These are phyloP conservation scores for Sugiyamaella smithiae DNA, from an alignment of 805 yeast species.

Conservation along the genomic window DNA sequence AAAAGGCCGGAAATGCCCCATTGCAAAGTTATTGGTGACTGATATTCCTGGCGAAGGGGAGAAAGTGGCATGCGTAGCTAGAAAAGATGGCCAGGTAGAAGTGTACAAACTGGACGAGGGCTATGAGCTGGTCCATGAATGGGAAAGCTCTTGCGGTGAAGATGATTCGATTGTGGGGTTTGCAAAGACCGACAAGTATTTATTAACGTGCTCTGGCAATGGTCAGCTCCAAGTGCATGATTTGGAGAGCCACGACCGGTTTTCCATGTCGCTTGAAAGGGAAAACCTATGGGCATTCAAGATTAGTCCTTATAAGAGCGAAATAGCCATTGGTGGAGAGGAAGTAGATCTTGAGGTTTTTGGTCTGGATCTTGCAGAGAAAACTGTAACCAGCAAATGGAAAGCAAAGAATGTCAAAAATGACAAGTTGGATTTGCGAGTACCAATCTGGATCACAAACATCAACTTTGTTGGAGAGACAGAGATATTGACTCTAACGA, in stretches of 20 bases:
- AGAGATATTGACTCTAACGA: slow-evolving; percentile 57
- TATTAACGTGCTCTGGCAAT: slow-evolving; percentile 32
- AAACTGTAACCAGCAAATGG: slow-evolving; percentile 44
- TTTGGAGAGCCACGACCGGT: background rate
- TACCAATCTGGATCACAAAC: slow-evolving; percentile 74
- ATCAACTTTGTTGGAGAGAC: slow-evolving; percentile 47
- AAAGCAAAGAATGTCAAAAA: slow-evolving; percentile 81
- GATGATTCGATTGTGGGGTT: slow-evolving; percentile 21
- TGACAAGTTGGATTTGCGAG: slow-evolving; percentile 72
- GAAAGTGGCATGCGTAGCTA: slow-evolving; percentile 14
- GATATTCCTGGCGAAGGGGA: background rate
- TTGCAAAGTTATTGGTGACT: slow-evolving; percentile 21
- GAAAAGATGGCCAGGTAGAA: slow-evolving; percentile 22
- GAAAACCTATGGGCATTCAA: slow-evolving; percentile 8
- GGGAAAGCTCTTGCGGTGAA: slow-evolving; percentile 6
- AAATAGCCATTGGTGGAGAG: slow-evolving; percentile 83
- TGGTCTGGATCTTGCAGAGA: slow-evolving; percentile 33
- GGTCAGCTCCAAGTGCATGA: slow-evolving; percentile 34
- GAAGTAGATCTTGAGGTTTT: slow-evolving; percentile 64
- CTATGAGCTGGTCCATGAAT: slow-evolving; percentile 20
- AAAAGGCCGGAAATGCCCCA: slow-evolving; percentile 40
- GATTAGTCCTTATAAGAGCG: slow-evolving; percentile 12
- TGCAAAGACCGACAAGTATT: slow-evolving; percentile 16
- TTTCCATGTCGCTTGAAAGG: slow-evolving; percentile 32
- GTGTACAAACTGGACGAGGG: slow-evolving; percentile 19